These are phyloP conservation scores for Blepharisma stoltei DNA, from an alignment of 73 alveolate genomes.

Conservation along the genomic window DNA sequence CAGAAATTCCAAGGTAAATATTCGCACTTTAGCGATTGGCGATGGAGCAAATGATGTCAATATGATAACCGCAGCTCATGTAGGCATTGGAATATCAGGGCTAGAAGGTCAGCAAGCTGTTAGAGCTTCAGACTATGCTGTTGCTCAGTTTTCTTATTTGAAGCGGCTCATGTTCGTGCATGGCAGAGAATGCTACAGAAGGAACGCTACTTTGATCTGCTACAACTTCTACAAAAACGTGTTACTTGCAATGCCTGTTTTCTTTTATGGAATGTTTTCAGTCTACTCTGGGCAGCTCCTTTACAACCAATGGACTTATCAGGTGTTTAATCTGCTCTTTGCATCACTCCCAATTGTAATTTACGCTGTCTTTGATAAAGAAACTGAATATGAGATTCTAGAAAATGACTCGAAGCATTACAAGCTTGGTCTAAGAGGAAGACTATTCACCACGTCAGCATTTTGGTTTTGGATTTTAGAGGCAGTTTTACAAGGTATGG, in stretches of 20 bases:
- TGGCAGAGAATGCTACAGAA: slow-evolving; percentile 97
- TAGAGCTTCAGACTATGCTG: slow-evolving; percentile 91
- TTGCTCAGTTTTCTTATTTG: slow-evolving; percentile 84
- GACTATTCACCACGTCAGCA: slow-evolving; percentile 55
- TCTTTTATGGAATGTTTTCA: slow-evolving; percentile 80
- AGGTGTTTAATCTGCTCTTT: slow-evolving; percentile 81
- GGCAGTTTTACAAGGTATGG: slow-evolving; percentile 65
- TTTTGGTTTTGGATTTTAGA: slow-evolving; percentile 85
- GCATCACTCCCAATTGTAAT: slow-evolving; percentile 81
- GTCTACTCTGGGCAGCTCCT: slow-evolving; percentile 83
- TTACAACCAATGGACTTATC: slow-evolving; percentile 87
- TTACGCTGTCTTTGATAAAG: slow-evolving; percentile 87
- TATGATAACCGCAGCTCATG: slow-evolving; percentile 95
- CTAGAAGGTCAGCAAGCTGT: slow-evolving; percentile 97
- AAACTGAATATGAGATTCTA: slow-evolving; percentile 52
- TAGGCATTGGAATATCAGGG: slow-evolving; percentile 94
- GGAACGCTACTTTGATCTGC: slow-evolving; percentile 84
- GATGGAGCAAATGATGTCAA: slow-evolving; percentile 99
- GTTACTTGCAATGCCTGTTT: slow-evolving; percentile 88
- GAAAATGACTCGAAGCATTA: slow-evolving; percentile 53
- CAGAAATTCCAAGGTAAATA: slow-evolving; percentile 58
- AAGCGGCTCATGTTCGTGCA: slow-evolving; percentile 82
- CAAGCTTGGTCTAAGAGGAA: slow-evolving; percentile 58
- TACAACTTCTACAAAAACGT: slow-evolving; percentile 94
- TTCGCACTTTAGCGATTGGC: slow-evolving; percentile 90